phyloP scores from a whole-genome alignment of 2,329 filamentous ascomycete species.

The Arthrobotrys megalospora region DNA sequence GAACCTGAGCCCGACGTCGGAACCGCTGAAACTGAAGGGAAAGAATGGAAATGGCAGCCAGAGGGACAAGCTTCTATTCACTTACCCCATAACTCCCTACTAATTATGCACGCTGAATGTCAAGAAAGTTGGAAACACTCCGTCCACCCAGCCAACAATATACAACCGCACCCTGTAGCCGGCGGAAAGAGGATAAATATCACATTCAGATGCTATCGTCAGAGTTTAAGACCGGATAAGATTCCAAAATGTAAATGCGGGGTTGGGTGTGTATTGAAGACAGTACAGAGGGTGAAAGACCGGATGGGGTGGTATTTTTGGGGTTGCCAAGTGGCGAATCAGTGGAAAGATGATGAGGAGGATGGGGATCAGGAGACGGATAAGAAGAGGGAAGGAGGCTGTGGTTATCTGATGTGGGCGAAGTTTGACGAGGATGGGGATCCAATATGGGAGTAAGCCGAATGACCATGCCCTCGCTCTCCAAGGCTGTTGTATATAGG shows the following conservation, averaged over 20 bases:
- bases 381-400: slow-evolving; percentile 70
- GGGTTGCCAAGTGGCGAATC: slow-evolving; percentile 87
- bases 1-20: slow-evolving; percentile 19
- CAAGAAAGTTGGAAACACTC: slow-evolving; percentile 95
- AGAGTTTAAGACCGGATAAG: slow-evolving; percentile 80
- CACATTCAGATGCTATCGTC: slow-evolving; percentile 90
- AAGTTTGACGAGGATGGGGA: slow-evolving; percentile 88
- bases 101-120: slow-evolving; percentile 98
- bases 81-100: slow-evolving; percentile 90
- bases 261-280: slow-evolving; percentile 73
- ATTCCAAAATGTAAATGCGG: slow-evolving; percentile 85
- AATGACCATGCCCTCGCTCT: too few species aligned
- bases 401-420: slow-evolving; percentile 87
- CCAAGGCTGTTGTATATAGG: too few species aligned
- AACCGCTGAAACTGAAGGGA: slow-evolving; percentile 64
- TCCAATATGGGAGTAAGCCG: slow-evolving; percentile 73
- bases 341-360: slow-evolving; percentile 73
- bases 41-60: slow-evolving; percentile 66
- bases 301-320: slow-evolving; percentile 85
- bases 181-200: slow-evolving; percentile 89
- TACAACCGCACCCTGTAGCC: slow-evolving; percentile 87
- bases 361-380: slow-evolving; percentile 61
- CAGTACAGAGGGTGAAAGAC: slow-evolving; percentile 76
- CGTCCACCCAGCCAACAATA: slow-evolving; percentile 80
- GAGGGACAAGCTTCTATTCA: slow-evolving; percentile 93